Conservation (phyloP, 148 eudicot species). For the Diospyros kaki region DNA sequence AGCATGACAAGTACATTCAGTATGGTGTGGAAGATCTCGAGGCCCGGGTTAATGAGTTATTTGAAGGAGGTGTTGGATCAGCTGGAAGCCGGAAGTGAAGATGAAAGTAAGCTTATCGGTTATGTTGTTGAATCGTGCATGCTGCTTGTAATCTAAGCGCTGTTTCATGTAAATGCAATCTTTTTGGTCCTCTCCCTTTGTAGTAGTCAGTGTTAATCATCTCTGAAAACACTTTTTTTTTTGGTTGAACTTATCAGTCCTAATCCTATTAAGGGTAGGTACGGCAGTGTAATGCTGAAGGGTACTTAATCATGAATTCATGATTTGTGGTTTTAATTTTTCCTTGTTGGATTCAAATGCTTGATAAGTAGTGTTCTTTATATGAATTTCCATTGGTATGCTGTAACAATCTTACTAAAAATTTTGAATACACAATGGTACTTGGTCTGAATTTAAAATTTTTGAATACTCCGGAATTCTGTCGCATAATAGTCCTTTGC, state of each 20-base stretch:
- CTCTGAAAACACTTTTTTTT: not conserved
- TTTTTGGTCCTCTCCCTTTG: conserved; percentile 6
- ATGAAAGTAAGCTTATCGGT: conserved; percentile 8
- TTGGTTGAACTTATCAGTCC: not conserved
- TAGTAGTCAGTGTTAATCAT: conserved; percentile 5
- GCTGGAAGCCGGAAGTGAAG: conserved; percentile 35
- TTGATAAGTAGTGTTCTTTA: too few relatives aligned
- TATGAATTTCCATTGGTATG: not conserved
- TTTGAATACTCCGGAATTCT: too few relatives aligned
- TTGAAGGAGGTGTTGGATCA: conserved; percentile 44
- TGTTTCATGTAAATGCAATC: conserved; percentile 22
- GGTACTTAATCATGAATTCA: not conserved
- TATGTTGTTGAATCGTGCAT: conserved; percentile 24
- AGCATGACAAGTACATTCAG: conserved; percentile 72
- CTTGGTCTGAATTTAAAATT: not conserved
- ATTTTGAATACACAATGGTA: conserved; percentile 8
- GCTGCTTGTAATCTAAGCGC: conserved; percentile 15
- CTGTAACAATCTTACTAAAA: not conserved
- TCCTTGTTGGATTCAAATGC: not conserved
- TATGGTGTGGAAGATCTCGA: conserved; percentile 68
- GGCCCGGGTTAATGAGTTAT: conserved; percentile 67
- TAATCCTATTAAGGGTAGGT: not conserved
- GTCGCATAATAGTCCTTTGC: too few relatives aligned
- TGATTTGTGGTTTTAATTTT: not conserved
- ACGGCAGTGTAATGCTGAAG: not conserved